phyloP scores from a whole-genome alignment of 228 moss, liverwort and hornwort genomes.

The Sphagnum magellanicum region DNA sequence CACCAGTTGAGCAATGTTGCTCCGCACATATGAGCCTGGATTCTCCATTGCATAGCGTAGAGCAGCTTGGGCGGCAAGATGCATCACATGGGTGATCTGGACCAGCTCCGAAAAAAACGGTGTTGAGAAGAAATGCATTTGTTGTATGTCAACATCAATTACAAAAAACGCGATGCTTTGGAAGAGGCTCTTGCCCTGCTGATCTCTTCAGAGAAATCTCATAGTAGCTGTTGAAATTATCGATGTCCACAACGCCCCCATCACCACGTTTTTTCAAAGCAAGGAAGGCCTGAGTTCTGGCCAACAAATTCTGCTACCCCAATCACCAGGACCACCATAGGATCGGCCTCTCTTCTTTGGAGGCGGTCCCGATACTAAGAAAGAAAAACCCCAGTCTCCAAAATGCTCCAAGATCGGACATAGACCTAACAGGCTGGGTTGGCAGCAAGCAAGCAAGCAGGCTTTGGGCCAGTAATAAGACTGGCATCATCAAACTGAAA shows the following conservation, averaged over 20 bases:
- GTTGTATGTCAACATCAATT: conserved; percentile 53
- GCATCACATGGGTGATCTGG: conserved; percentile 64
- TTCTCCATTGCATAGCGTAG: conserved; percentile 69
- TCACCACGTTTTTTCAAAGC: conserved; percentile 58
- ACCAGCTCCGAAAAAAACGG: conserved; percentile 34
- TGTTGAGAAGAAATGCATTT: conserved; percentile 29
- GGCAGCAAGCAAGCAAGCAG: too few relatives aligned
- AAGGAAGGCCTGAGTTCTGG: conserved; percentile 38
- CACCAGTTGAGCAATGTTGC: conserved; percentile 63
- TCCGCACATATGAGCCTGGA: conserved; percentile 60
- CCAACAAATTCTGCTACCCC: conserved; percentile 63
- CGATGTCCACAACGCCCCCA: conserved; percentile 45
- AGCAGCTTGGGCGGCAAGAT: conserved; percentile 67
- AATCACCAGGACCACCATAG: conserved; percentile 47
- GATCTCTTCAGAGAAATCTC: conserved; percentile 46
- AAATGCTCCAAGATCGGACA: too few relatives aligned
- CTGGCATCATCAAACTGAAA: too few relatives aligned
- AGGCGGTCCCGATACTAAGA: not conserved
- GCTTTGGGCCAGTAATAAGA: too few relatives aligned
- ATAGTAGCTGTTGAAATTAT: conserved; percentile 65
- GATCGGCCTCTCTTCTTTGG: conserved; percentile 36
- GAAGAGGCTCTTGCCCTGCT: conserved; percentile 39
- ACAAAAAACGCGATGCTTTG: conserved; percentile 46
- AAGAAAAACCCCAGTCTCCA: too few relatives aligned
- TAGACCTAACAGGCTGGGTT: too few relatives aligned